Conservation (phyloP, 2,329 filamentous ascomycete species). For the Rutstroemia sp. region DNA sequence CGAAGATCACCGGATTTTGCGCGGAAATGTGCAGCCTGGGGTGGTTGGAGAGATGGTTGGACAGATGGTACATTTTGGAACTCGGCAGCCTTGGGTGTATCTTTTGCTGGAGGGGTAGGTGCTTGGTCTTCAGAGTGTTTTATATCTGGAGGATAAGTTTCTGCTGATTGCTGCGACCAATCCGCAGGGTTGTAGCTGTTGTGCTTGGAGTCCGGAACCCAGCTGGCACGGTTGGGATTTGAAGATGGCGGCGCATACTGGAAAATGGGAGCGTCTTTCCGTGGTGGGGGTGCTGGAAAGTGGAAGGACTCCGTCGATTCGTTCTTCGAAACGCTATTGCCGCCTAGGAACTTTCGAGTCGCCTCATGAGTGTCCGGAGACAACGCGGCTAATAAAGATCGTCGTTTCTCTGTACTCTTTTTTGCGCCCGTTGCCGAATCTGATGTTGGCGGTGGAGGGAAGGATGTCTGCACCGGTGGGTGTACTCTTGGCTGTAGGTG, state of each 20-base stretch:
- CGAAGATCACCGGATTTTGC: constrained; percentile 17
- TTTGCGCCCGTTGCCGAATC: constrained; percentile 32
- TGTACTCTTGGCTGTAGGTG: constrained; percentile 49
- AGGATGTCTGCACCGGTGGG: constrained; percentile 24
- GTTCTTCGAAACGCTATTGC: constrained; percentile 8
- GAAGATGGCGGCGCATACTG: constrained; percentile 48
- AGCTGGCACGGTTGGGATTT: constrained; percentile 18
- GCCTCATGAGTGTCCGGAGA: constrained; percentile 34
- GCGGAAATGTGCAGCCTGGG: constrained; percentile 16
- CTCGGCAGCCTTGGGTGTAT: not conserved
- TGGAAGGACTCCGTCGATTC: constrained; percentile 39
- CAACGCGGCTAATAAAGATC: constrained; percentile 2
- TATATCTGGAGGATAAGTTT: constrained; percentile 7
- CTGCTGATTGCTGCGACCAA: constrained; percentile 20
- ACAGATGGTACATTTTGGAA: constrained; percentile 1
- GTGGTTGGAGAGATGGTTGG: constrained; percentile 11
- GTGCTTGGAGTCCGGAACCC: constrained; percentile 15
- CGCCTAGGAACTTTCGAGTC: constrained; percentile 25
- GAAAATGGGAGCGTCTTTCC: constrained; percentile 47
- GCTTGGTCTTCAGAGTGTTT: constrained; percentile 11
- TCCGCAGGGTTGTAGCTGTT: constrained; percentile 24
- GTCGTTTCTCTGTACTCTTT: constrained; percentile 41
- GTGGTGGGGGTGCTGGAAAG: constrained; percentile 44
- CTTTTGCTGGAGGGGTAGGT: constrained; percentile 7
- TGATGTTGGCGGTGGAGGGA: constrained; percentile 25